Percentiles rank a stretch among this genome's conserved stretches.
Evolutionary conservation across 805 yeast species (phyloP).

Genomic region (Wickerhamiella siamensis): DNA sequence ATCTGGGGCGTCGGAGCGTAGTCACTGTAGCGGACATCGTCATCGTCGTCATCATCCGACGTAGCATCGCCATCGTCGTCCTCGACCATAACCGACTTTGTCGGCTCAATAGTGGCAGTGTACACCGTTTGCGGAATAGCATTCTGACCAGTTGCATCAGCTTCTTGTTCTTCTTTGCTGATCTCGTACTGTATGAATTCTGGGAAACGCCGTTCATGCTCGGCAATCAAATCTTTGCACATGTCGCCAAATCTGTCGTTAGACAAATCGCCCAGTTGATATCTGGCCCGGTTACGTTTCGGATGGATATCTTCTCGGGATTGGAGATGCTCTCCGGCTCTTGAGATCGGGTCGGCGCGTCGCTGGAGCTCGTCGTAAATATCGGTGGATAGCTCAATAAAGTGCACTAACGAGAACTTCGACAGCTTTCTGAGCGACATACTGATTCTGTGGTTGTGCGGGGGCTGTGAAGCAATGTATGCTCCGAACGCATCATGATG

Average conservation of each 20-base stretch:
- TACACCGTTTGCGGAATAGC: constrained; percentile 9
- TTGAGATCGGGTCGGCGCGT: constrained; percentile 35
- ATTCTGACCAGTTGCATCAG: background rate
- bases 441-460: constrained; percentile 7
- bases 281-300: constrained; percentile 89
- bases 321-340: constrained; percentile 39
- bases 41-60: constrained; percentile 27
- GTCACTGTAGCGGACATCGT: constrained; percentile 4
- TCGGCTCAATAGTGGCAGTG: constrained; percentile 63
- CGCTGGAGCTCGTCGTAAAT: constrained; percentile 86
- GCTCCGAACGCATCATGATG: constrained; percentile 3
- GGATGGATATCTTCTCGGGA: constrained; percentile 73
- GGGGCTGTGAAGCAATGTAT: constrained; percentile 5
- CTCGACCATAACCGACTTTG: constrained; percentile 76
- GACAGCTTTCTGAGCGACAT: constrained; percentile 52
- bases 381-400: constrained; percentile 81
- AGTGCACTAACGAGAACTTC: constrained; percentile 41
- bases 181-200: constrained; percentile 24
- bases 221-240: constrained; percentile 76
- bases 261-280: constrained; percentile 75
- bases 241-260: constrained; percentile 73
- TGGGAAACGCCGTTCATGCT: constrained; percentile 64
- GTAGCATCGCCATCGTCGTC: constrained; percentile 76
- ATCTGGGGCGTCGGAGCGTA: constrained; percentile 1
- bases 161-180: background rate